Evolutionary conservation across 108 stramenopile species (phyloP), one percentile per base, ranked within the genome.

Genomic region (Parietichytrium sp.): DNA sequence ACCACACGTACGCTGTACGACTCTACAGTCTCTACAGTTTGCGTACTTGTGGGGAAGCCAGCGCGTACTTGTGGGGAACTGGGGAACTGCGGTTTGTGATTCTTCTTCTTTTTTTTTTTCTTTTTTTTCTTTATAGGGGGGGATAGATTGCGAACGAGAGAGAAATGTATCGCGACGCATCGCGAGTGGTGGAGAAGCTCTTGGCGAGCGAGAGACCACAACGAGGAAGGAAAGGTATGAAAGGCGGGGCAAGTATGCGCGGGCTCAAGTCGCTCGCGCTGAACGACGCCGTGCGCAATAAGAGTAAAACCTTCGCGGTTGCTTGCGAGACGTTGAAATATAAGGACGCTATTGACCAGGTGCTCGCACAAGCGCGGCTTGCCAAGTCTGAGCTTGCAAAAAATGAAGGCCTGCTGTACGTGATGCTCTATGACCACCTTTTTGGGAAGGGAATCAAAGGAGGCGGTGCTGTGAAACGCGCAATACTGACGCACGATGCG

Each of bases 371-470:
- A 29, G 49, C 78, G 3, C 10, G 26, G 3, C 45, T 55, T 30
- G 52, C 53, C 29, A 18, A 45, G 42, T 25, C 7, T 31, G 18
- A 18, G 42, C 79, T 72, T 38, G 61, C 61, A 10, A 33, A 42
- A 27, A 72, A 42, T 29, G 23, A 27, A 55, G 61, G 47, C n/a
- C 79, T 83, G 23, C 53, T 79, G 31, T 50, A 53, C 26, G 79
- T 85, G 16, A 81, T 85, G 72, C 50, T 82, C 16, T 85, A 83
- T 42, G 85, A 85, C 31, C 78, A 82, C 12, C 81, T 85, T 23
- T 85, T 85, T 79, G 85, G 85, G 10, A 82, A 81, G 52, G 85
- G 85, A 2, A 85, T 85, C 26, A 61, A 81, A 13, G 82, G 85
- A 10, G 85, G 85, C 10, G 85, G 85, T 3, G 33, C 27, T 12